phyloP scores from a whole-genome alignment of 2,329 filamentous ascomycete genomes.

The Xylariaceae sp. region DNA sequence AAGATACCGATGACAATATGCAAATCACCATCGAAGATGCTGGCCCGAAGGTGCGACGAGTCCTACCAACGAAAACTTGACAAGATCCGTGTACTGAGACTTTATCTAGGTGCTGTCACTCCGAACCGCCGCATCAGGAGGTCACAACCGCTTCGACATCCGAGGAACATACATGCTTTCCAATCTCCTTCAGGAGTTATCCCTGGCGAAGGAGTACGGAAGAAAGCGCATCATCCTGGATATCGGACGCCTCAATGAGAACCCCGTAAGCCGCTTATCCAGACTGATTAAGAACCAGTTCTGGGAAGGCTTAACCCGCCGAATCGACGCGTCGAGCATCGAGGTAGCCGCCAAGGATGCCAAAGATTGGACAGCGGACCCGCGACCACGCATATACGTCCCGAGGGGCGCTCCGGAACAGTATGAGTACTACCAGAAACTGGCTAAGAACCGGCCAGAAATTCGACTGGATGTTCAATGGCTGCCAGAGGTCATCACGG shows the following conservation, averaged over 20 bases:
- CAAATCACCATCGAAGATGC: constrained; percentile 97
- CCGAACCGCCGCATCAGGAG: constrained; percentile 79
- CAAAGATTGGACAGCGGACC: constrained; percentile 92
- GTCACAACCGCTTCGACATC: constrained; percentile 82
- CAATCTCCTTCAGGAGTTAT: constrained; percentile 91
- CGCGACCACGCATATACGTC: constrained; percentile 85
- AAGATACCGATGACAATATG: constrained; percentile 91
- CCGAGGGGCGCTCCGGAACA: constrained; percentile 81
- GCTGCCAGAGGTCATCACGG: constrained; percentile 71
- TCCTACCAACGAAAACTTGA: background rate
- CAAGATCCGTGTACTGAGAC: background rate
- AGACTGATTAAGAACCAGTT: constrained; percentile 86
- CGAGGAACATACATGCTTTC: constrained; percentile 96
- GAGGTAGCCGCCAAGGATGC: constrained; percentile 82
- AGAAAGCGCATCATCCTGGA: constrained; percentile 87
- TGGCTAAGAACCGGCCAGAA: constrained; percentile 74
- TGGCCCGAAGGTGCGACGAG: constrained; percentile 67
- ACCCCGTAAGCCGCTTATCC: constrained; percentile 81
- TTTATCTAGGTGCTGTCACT: constrained; percentile 64
- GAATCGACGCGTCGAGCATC: constrained; percentile 84
- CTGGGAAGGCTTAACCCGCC: constrained; percentile 84
- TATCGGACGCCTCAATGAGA: constrained; percentile 87
- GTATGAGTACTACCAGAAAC: constrained; percentile 77
- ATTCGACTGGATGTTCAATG: constrained; percentile 81
- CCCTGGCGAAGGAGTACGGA: constrained; percentile 83